Conservation (phyloP, 495 filamentous ascomycete species). For the Aspergillus kassunensis region DNA sequence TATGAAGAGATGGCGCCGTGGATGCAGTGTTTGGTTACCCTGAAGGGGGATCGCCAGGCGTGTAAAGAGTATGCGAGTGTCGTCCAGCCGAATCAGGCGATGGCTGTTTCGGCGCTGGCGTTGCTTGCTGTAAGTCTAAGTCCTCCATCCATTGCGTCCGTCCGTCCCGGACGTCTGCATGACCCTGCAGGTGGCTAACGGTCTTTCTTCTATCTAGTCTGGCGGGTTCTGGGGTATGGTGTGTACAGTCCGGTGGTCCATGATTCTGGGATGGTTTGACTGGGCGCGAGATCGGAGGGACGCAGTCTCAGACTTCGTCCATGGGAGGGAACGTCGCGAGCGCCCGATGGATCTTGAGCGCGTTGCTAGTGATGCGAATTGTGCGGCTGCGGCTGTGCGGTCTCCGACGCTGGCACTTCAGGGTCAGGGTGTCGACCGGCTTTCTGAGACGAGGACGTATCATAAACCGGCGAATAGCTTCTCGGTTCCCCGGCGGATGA, state of each 20-base stretch:
- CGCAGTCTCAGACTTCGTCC: background rate
- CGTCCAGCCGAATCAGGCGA: background rate
- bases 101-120: background rate
- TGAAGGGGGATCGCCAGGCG: background rate
- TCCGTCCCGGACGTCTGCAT: no score
- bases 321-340: background rate
- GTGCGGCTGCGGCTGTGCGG: no score
- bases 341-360: background rate
- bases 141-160: no score
- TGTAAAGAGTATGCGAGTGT: background rate
- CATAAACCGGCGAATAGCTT: slow-evolving; percentile 1
- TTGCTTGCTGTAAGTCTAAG: background rate
- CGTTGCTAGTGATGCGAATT: background rate
- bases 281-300: background rate
- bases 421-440: background rate
- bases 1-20: background rate
- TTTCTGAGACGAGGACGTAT: background rate
- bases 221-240: slow-evolving; percentile 8
- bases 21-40: background rate
- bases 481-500: background rate
- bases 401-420: no score
- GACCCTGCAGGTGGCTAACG: no score
- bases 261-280: slow-evolving; percentile 55
- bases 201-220: no score
- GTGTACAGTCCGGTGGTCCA: slow-evolving; percentile 7